Evolutionary conservation across 768 basidiomycete genomes (phyloP).

Genomic region (Mycena amicta): DNA sequence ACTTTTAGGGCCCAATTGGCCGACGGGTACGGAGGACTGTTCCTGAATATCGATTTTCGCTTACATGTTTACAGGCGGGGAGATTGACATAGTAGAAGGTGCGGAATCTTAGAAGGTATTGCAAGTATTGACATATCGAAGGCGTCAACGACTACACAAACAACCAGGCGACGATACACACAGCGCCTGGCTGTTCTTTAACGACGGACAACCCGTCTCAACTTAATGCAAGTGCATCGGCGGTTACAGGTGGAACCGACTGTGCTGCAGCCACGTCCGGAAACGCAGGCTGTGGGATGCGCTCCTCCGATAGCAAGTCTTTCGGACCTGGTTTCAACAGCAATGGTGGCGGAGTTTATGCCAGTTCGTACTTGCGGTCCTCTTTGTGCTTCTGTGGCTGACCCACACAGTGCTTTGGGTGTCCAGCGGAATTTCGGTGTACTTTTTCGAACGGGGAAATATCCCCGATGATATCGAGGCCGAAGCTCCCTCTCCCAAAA

Average conservation of each 20-base stretch:
- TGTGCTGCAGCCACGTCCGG: slow-evolving; percentile 70
- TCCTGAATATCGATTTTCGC: not conserved
- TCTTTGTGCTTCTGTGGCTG: too few species aligned
- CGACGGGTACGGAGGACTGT: slow-evolving; percentile 55
- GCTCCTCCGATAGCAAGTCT: slow-evolving; percentile 57
- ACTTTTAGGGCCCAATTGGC: slow-evolving; percentile 72
- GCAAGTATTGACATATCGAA: too few species aligned
- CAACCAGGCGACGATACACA: slow-evolving; percentile 85
- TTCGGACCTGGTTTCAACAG: slow-evolving; percentile 88
- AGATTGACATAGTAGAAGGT: slow-evolving; percentile 82
- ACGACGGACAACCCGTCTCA: slow-evolving; percentile 46
- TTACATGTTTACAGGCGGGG: not conserved
- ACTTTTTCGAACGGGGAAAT: slow-evolving; percentile 75
- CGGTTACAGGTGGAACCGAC: slow-evolving; percentile 68
- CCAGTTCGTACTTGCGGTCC: too few species aligned
- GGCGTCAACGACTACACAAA: slow-evolving; percentile 80
- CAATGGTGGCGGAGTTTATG: slow-evolving; percentile 87
- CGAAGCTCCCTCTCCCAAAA: slow-evolving; percentile 71
- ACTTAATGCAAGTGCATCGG: slow-evolving; percentile 59
- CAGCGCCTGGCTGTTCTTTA: slow-evolving; percentile 69
- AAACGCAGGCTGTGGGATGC: slow-evolving; percentile 83
- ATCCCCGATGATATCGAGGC: slow-evolving; percentile 78
- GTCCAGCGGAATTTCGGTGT: slow-evolving; percentile 71
- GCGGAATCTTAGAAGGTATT: too few species aligned
- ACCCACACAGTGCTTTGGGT: slow-evolving; percentile 70